Evolutionary conservation across 305 asterid species (phyloP), one percentile per base, ranked within the genome.

Genomic region (Solanum aculeatissimum): DNA sequence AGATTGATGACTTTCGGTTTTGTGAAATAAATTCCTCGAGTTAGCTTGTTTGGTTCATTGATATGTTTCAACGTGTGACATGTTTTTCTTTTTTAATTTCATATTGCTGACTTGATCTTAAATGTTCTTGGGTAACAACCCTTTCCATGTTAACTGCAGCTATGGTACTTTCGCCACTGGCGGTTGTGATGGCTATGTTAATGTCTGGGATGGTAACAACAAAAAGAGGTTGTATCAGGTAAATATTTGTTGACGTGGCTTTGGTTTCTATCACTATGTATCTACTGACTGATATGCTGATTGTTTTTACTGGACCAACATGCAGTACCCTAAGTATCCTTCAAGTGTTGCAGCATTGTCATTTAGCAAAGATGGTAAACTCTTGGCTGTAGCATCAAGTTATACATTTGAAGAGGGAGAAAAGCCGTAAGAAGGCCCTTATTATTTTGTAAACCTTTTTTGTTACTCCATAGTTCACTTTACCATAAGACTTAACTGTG

Each of bases 91-190:
- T 35, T 35, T 35, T 32, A 9, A 6, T 77, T 77, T 3, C 47
- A 11, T 32, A n/a, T 47, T 29, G 13, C 23, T 77, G 27, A 51
- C 47, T 29, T 18, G 0, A 29, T 29, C 13, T 27, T 18, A 29
- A 72, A 29, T 77, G 43, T 77, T 18, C 82, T 51, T 29, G 82
- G 65, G 10, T 29, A 77, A 77, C 82, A 77, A 51, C 47, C 18
- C 25, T 77, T 10, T 77, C 63, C 65, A 77, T 51, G 29, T 77
- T 13, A 29, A 29, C 7, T 90, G 93, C 87, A 95, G 98, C 85
- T 96, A 94, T 88, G 99, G 99, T 57, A 96, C 98, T 69, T 96
- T 96, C 86, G 98, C 98, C 49, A 96, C 99, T 27, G 99, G 99
- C 85, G 99, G 99, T 42, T 97, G 98, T 85, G 98, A 96, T 82